Evolutionary conservation across 345 rosid genomes (phyloP).

Genomic region (Noccaea caerulescens): DNA sequence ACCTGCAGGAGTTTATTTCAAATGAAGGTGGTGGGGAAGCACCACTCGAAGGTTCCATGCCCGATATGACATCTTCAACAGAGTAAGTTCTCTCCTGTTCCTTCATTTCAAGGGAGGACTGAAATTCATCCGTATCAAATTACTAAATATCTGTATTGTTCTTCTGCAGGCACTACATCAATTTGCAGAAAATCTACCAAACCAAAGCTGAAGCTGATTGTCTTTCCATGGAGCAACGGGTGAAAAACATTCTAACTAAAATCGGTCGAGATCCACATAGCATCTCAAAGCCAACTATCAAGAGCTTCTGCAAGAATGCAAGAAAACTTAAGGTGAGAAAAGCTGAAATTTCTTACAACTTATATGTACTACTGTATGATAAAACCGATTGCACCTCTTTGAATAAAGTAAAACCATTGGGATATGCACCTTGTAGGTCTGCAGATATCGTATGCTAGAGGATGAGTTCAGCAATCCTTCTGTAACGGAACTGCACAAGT

Average conservation of each 20-base stretch:
- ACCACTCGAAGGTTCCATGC: slow-evolving; percentile 96
- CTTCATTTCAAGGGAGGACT: slow-evolving; percentile 3
- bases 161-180: slow-evolving; percentile 76
- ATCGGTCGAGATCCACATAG: slow-evolving; percentile 70
- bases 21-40: slow-evolving; percentile 87
- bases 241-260: slow-evolving; percentile 61
- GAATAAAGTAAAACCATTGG: slow-evolving; percentile 15
- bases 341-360: slow-evolving; percentile 3
- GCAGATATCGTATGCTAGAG: slow-evolving; percentile 72
- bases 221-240: slow-evolving; percentile 69
- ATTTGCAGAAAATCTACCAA: slow-evolving; percentile 88
- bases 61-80: slow-evolving; percentile 98
- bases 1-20: slow-evolving; percentile 74
- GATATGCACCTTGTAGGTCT: slow-evolving; percentile 59
- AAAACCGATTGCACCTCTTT: neutral
- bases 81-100: slow-evolving; percentile 64
- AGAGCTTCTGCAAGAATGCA: slow-evolving; percentile 87
- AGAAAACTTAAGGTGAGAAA: slow-evolving; percentile 81
- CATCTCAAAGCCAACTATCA: slow-evolving; percentile 67
- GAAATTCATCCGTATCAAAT: slow-evolving; percentile 10
- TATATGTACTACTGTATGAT: neutral
- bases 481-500: slow-evolving; percentile 72
- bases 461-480: slow-evolving; percentile 80
- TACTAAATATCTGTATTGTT: slow-evolving; percentile 15
- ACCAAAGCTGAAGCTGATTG: slow-evolving; percentile 92